Evolutionary conservation across 2,329 filamentous ascomycete genomes (phyloP).

Genomic region (Paecilomyces sp.): DNA sequence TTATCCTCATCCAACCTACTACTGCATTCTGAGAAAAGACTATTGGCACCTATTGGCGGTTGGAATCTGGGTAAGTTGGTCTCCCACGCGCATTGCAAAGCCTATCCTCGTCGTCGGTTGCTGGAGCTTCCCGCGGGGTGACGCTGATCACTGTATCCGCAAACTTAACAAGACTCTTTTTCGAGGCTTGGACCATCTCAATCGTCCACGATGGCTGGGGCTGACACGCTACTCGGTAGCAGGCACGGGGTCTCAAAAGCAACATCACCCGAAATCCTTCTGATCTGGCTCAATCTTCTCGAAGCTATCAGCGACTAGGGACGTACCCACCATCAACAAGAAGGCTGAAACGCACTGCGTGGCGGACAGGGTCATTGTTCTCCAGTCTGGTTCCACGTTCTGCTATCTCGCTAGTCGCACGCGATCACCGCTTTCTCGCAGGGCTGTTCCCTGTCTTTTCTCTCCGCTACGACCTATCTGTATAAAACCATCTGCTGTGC

Average conservation of each 20-base stretch:
- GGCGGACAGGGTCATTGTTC: background rate
- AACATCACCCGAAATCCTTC: background rate
- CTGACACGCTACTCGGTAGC: background rate
- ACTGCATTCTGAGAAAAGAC: background rate
- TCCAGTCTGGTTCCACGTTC: background rate
- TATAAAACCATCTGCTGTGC: constrained; percentile 7
- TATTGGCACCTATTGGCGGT: background rate
- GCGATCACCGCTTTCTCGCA: background rate
- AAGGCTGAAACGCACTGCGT: background rate
- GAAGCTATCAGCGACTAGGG: background rate
- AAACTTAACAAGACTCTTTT: background rate
- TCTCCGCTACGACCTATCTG: constrained; percentile 3
- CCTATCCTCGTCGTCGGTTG: background rate
- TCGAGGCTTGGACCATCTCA: background rate
- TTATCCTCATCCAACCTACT: background rate
- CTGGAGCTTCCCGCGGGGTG: background rate
- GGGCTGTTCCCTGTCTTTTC: background rate
- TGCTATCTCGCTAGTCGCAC: background rate
- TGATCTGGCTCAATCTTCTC: background rate
- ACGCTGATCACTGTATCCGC: background rate
- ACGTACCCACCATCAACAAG: background rate
- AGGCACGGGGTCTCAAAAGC: background rate
- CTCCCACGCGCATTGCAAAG: background rate
- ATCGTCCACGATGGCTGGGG: background rate
- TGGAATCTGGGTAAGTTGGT: background rate